Conservation (phyloP, 768 basidiomycete genomes). For the Suillus placidus region DNA sequence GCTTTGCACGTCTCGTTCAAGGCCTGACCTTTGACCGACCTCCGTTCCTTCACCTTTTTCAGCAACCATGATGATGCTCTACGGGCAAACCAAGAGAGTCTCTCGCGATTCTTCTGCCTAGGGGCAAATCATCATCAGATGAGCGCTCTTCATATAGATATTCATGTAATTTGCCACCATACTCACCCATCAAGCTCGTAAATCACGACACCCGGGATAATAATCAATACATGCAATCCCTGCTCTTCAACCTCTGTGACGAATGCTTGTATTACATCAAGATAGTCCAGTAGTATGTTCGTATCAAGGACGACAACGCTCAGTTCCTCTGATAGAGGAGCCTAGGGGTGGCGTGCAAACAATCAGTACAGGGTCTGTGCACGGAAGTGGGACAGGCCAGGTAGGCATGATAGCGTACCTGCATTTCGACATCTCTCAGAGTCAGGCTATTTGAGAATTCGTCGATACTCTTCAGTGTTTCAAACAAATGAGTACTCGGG, state of each 20-base stretch:
- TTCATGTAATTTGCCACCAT: slow-evolving; percentile 5
- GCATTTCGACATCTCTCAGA: slow-evolving; percentile 67
- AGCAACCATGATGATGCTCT: slow-evolving; percentile 72
- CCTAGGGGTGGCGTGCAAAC: slow-evolving; percentile 30
- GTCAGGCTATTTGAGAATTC: slow-evolving; percentile 50
- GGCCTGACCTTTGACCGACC: slow-evolving; percentile 60
- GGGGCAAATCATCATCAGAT: neutral
- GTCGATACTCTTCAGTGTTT: slow-evolving; percentile 55
- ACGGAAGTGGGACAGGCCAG: neutral
- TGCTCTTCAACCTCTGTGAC: slow-evolving; percentile 59
- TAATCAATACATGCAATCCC: slow-evolving; percentile 53
- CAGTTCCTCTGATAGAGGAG: slow-evolving; percentile 43
- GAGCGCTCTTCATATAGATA: slow-evolving; percentile 5
- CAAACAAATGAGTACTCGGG: slow-evolving; percentile 23
- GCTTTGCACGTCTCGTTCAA: slow-evolving; percentile 62
- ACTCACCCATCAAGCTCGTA: slow-evolving; percentile 75
- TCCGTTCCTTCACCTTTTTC: slow-evolving; percentile 58
- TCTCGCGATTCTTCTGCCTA: slow-evolving; percentile 45
- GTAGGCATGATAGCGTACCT: slow-evolving; percentile 43
- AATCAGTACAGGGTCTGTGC: slow-evolving; percentile 4
- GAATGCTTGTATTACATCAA: slow-evolving; percentile 66
- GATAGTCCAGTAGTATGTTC: slow-evolving; percentile 71
- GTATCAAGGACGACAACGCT: slow-evolving; percentile 73
- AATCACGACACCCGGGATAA: slow-evolving; percentile 77
- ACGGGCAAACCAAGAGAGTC: slow-evolving; percentile 65